Conservation (phyloP, 1,284 basidiomycete species). For the Rhodotorula glutinis region DNA sequence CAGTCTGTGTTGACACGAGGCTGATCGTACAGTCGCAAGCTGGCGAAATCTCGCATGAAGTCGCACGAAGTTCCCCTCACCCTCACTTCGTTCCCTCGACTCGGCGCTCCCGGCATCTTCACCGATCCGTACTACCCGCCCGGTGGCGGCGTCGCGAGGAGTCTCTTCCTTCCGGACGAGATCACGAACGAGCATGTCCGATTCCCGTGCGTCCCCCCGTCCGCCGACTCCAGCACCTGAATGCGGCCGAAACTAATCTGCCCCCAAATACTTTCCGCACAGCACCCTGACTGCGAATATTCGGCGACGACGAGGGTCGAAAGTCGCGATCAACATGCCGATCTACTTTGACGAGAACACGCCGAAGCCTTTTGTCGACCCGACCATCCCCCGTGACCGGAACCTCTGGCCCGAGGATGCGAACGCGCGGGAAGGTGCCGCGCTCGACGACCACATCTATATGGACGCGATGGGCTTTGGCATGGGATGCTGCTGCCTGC, state of each 20-base stretch:
- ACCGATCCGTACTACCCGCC: conserved; percentile 84
- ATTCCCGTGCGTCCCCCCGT: conserved; percentile 73
- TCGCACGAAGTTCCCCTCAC: conserved; percentile 86
- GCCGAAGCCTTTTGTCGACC: conserved; percentile 82
- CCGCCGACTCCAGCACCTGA: not conserved
- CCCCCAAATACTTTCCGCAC: not conserved
- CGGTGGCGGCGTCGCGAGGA: conserved; percentile 75
- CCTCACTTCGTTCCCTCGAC: conserved; percentile 88
- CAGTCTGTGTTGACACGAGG: not conserved
- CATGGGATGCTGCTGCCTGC: conserved; percentile 98
- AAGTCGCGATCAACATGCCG: conserved; percentile 94
- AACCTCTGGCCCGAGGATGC: conserved; percentile 73
- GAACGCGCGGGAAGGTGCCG: conserved; percentile 84
- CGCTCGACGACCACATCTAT: conserved; percentile 87
- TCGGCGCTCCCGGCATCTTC: conserved; percentile 81
- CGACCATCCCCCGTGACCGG: conserved; percentile 81
- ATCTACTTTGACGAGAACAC: conserved; percentile 86
- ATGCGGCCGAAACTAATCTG: not conserved
- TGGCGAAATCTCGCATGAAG: conserved; percentile 79
- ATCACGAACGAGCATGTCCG: conserved; percentile 95
- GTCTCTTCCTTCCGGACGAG: conserved; percentile 90
- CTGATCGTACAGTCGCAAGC: conserved; percentile 66
- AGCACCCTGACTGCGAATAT: conserved; percentile 97
- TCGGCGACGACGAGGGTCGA: conserved; percentile 79
- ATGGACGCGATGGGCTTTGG: conserved; percentile 99